These are phyloP conservation scores for Linum tenue DNA, from an alignment of 345 rosid species.

Conservation along the genomic window DNA sequence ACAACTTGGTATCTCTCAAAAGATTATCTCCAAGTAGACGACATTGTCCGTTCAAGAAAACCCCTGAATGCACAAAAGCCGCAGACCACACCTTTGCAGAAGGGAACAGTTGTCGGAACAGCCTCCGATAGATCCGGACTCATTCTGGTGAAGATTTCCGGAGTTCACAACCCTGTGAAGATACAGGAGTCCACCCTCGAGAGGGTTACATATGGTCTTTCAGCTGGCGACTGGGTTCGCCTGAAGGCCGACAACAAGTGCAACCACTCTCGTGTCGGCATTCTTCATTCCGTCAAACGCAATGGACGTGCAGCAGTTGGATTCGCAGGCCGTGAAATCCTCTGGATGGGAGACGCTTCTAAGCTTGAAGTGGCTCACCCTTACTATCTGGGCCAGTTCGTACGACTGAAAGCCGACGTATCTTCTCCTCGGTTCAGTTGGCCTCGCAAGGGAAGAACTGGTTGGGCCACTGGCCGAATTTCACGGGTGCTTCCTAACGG, in stretches of 20 bases:
- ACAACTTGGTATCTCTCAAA: slow-evolving; percentile 35
- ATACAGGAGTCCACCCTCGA: slow-evolving; percentile 37
- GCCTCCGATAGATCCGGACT: slow-evolving; percentile 25
- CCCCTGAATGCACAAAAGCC: slow-evolving; percentile 26
- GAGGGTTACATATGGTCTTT: slow-evolving; percentile 37
- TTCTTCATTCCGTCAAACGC: slow-evolving; percentile 33
- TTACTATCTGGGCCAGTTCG: slow-evolving; percentile 40
- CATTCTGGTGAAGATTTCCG: slow-evolving; percentile 35
- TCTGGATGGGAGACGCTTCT: slow-evolving; percentile 33
- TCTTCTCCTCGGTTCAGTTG: slow-evolving; percentile 34
- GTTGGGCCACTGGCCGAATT: slow-evolving; percentile 44
- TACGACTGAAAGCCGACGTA: slow-evolving; percentile 30
- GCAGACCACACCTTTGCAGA: slow-evolving; percentile 24
- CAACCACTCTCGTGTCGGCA: slow-evolving; percentile 32
- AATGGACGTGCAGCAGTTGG: slow-evolving; percentile 33
- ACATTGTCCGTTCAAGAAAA: slow-evolving; percentile 35
- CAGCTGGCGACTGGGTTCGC: slow-evolving; percentile 41
- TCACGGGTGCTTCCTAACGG: slow-evolving; percentile 38
- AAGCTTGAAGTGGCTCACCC: slow-evolving; percentile 30
- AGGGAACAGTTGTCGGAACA: slow-evolving; percentile 31
- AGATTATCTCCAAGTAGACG: slow-evolving; percentile 38
- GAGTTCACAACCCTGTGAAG: slow-evolving; percentile 31
- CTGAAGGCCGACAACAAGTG: slow-evolving; percentile 22
- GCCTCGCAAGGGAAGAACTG: slow-evolving; percentile 33
- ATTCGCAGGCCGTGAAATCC: slow-evolving; percentile 36